Conservation (phyloP, 352 stramenopile genomes). For the Phytophthora capsici region DNA sequence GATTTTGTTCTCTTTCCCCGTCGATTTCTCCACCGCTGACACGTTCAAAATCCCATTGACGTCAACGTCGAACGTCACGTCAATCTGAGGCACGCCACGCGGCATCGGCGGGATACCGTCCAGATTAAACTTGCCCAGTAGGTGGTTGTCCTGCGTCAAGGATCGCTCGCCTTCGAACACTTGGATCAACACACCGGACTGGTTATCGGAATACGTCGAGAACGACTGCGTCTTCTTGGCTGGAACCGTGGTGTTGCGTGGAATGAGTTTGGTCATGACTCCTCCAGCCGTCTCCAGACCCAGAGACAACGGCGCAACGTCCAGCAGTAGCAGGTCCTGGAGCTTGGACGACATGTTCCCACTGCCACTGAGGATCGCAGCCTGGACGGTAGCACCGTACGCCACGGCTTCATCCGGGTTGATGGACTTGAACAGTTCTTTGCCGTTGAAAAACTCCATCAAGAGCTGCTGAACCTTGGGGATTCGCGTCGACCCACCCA, state of each 20-base stretch:
- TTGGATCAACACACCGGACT: slow-evolving; percentile 88
- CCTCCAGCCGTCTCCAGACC: slow-evolving; percentile 89
- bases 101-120: slow-evolving; percentile 89
- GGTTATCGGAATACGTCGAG: slow-evolving; percentile 89
- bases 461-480: slow-evolving; percentile 74
- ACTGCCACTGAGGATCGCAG: slow-evolving; percentile 64
- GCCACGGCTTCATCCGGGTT: slow-evolving; percentile 85
- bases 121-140: slow-evolving; percentile 90
- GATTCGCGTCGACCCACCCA: slow-evolving; percentile 82
- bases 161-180: slow-evolving; percentile 94
- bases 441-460: slow-evolving; percentile 70
- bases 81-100: slow-evolving; percentile 87
- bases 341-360: slow-evolving; percentile 83
- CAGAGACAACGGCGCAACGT: slow-evolving; percentile 89
- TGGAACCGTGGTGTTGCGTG: slow-evolving; percentile 88
- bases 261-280: slow-evolving; percentile 90
- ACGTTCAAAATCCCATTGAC: slow-evolving; percentile 95
- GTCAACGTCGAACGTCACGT: slow-evolving; percentile 92
- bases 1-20: slow-evolving; percentile 97
- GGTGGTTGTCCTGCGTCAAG: slow-evolving; percentile 95
- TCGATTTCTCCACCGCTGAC: slow-evolving; percentile 93
- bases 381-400: slow-evolving; percentile 79
- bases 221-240: slow-evolving; percentile 90
- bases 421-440: slow-evolving; percentile 81
- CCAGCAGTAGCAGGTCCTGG: slow-evolving; percentile 86